These are phyloP conservation scores for Kingdonia uniflora DNA, from an alignment of 164 flowering plant genomes.

Conservation along the genomic window DNA sequence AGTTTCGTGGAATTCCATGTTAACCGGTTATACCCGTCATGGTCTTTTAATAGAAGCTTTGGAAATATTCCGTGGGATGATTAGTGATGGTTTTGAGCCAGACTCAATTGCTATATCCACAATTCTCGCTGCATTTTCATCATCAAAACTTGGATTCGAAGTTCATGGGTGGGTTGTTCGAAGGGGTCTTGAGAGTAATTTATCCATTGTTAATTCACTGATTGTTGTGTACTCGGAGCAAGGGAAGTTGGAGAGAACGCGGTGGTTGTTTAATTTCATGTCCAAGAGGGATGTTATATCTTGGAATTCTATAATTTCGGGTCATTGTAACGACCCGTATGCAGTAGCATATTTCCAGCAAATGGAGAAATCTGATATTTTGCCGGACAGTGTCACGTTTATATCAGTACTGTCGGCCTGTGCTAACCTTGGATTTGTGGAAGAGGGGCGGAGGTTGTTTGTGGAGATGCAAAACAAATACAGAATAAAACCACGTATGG, in stretches of 20 bases:
- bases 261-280: conserved; percentile 51
- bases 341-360: conserved; percentile 40
- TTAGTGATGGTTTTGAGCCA: conserved; percentile 36
- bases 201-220: conserved; percentile 59
- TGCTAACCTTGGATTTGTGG: conserved; percentile 50
- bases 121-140: conserved; percentile 27
- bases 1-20: conserved; percentile 81
- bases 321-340: conserved; percentile 26
- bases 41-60: conserved; percentile 43
- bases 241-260: conserved; percentile 23
- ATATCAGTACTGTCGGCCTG: conserved; percentile 63
- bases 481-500: conserved; percentile 44
- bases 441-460: conserved; percentile 48
- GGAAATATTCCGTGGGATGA: conserved; percentile 39
- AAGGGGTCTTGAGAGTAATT: conserved; percentile 31
- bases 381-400: conserved; percentile 63
- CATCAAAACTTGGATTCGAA: conserved; percentile 27
- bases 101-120: conserved; percentile 54
- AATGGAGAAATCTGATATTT: conserved; percentile 37
- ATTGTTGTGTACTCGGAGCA: conserved; percentile 37
- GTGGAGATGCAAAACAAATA: conserved; percentile 37
- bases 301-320: conserved; percentile 78
- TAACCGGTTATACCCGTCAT: conserved; percentile 51
- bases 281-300: conserved; percentile 55
- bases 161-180: conserved; percentile 72